Base-by-base conservation (phyloP, 1,284 basidiomycete species). In the Trametes hirsuta region DNA sequence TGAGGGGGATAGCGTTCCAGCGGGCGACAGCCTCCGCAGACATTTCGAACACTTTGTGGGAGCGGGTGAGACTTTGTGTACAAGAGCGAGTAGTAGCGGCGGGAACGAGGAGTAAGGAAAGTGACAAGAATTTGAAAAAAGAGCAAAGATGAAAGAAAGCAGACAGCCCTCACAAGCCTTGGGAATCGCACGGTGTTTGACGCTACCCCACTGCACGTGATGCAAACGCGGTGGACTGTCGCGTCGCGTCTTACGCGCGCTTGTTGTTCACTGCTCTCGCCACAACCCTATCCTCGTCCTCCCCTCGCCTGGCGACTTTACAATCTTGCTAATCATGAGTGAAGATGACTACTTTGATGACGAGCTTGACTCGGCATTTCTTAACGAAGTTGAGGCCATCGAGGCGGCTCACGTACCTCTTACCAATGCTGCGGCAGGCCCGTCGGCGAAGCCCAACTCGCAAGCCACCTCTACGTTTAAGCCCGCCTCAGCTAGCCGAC, bases 281-380 rank as follows among this genome's bases (percentile, higher is more conserved):
- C 55, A 59, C 64, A 60, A 58, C 53, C 35, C n/a, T 40, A 6
- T 30, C 22, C 24, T 12, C 21, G 8, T 37, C 21, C 41, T 30
- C 36, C 25, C 37, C 44, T 36, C 42, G 18, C 18, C 15, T 34
- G 18, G 24, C 25, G n/a, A 6, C 8, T n/a, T 4, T 37, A 24
- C 18, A 5, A 30, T 25, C 48, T 14, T 40, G 34, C 21, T 40
- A 15, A 40, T 47, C 54, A 91, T 88, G 88, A 85, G 83, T 75
- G 89, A 87, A 39, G 86, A 87, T 70, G 83, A 77, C 36, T 87
- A 83, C 65, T 90, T 88, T 69, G 85, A 85, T 65, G 85, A 85
- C 64, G 82, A 81, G 0, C 71, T 90, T 39, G 78, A 85, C 71
- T 77, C 79, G 48, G 78, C 75, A 5, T 75, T 82, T 22, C 60